Conservation (phyloP, 345 rosid genomes). For the Syzygium jambos region DNA sequence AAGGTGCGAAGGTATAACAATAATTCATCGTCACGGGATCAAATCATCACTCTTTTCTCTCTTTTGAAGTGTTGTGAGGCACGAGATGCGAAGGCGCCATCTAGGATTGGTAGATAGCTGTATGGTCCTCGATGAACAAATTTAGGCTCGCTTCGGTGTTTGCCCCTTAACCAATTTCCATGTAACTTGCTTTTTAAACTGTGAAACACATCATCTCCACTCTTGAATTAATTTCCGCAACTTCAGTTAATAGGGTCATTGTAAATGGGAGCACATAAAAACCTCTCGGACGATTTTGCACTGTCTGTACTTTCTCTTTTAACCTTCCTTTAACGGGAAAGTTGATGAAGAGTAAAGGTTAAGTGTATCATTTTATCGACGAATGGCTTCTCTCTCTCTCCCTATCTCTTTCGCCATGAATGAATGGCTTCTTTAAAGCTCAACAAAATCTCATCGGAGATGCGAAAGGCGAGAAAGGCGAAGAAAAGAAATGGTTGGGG, state of each 20-base stretch:
- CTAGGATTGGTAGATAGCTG: not conserved
- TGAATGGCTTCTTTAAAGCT: not conserved
- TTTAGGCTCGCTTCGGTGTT: not conserved
- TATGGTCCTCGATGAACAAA: not conserved
- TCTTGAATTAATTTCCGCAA: not conserved
- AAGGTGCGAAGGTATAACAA: not conserved
- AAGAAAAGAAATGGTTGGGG: not conserved
- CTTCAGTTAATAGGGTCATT: not conserved
- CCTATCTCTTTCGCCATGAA: too few species aligned
- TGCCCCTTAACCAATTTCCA: not conserved
- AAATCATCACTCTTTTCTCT: not conserved
- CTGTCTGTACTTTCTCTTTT: too few species aligned
- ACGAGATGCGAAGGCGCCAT: not conserved
- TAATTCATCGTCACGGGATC: not conserved
- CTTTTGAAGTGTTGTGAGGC: not conserved
- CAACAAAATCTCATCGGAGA: not conserved
- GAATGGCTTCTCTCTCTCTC: too few species aligned
- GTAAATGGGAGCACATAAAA: not conserved
- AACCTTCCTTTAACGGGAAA: too few species aligned
- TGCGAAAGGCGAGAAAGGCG: not conserved
- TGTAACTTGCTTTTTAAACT: not conserved
- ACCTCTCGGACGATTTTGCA: not conserved
- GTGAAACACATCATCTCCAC: not conserved
- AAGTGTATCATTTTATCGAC: too few species aligned
- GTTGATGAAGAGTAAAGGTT: too few species aligned